Base-by-base conservation (phyloP, 2,329 filamentous ascomycete genomes). In the Phyllosticta citribraziliensis region DNA sequence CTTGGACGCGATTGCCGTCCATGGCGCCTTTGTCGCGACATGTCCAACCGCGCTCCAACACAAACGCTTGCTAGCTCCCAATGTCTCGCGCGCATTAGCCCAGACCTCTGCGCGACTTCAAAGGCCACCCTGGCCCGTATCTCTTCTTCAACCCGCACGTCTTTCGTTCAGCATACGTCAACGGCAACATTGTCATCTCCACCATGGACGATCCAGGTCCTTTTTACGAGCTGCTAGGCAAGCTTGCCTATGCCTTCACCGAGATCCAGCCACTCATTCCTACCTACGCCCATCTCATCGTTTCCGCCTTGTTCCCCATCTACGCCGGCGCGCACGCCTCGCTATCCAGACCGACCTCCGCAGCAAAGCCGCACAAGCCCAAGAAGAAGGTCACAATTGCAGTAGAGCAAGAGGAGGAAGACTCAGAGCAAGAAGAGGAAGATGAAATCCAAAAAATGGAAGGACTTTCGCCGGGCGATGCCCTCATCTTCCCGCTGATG, bases 241-340 rank as follows among this genome's bases (percentile, higher is more conserved):
- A 72, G 56, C 67, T 72, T 35, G 71, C 76, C 64, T 78, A 78
- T 65, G 75, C 79, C 57, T 78, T 80, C 62, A 69, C 74, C 20
- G 64, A 69, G 22, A 63, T 71, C 40, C 73, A 73, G 57, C 72
- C 73, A 2, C 69, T 73, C 67, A 65, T 86, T 27, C 81, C 81
- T 14, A 84, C 82, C 11, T 82, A 86, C 67, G 67, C 79, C 0
- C 86, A 88, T 70, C 76, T 88, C 12, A 75, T 88, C 59, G 69
- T 86, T 63, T 87, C 89, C 27, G 87, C 91, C 14, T 74, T 96
- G 17, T 85, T 88, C 64, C 89, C 91, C 58, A 96, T 97, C 70
- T 94, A 89, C 74, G 81, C 90, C 5, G 89, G 89, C 55, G 85
- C 91, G 9, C 89, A 96, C 73, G 89, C 88, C n/a, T 88, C 92